phyloP scores from a whole-genome alignment of 805 yeast species.

The Schizosaccharomyces pombe region DNA sequence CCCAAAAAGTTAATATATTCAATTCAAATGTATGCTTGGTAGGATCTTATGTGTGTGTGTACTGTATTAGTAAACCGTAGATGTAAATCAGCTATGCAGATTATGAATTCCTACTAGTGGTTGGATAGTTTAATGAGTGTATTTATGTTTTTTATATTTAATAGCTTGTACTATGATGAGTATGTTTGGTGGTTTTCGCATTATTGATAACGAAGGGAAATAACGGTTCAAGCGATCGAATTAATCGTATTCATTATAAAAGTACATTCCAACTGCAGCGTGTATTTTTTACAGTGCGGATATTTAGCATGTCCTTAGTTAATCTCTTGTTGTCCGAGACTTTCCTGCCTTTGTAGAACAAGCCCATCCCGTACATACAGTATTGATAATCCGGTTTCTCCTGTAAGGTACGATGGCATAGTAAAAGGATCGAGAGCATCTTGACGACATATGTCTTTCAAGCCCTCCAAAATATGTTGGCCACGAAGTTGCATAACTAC shows the following conservation, averaged over 20 bases:
- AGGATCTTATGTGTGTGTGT: too few relatives aligned
- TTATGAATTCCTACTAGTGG: background rate
- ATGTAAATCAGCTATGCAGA: too few relatives aligned
- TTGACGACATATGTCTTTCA: conserved; percentile 7
- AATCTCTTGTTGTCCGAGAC: too few relatives aligned
- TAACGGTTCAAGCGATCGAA: too few relatives aligned
- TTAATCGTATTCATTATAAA: too few relatives aligned
- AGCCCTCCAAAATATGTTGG: conserved; percentile 9
- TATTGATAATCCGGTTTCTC: conserved; percentile 5
- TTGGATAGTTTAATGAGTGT: background rate
- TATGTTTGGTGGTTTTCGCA: background rate
- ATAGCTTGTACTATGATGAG: background rate
- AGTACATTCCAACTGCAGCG: too few relatives aligned
- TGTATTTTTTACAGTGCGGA: too few relatives aligned
- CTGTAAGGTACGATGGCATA: conserved; percentile 11
- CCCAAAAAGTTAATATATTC: conserved; percentile 1
- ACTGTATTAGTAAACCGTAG: too few relatives aligned
- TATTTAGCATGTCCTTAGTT: too few relatives aligned
- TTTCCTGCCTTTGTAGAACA: background rate
- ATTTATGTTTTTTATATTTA: background rate
- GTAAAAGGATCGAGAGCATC: conserved; percentile 7
- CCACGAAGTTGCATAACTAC: conserved; percentile 8
- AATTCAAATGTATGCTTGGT: too few relatives aligned
- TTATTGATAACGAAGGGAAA: too few relatives aligned
- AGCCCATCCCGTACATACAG: background rate